Percentiles rank a stretch among this genome's conserved stretches.
These are phyloP conservation scores for Suillus luteus DNA, from an alignment of 768 basidiomycete genomes.

Conservation along the genomic window DNA sequence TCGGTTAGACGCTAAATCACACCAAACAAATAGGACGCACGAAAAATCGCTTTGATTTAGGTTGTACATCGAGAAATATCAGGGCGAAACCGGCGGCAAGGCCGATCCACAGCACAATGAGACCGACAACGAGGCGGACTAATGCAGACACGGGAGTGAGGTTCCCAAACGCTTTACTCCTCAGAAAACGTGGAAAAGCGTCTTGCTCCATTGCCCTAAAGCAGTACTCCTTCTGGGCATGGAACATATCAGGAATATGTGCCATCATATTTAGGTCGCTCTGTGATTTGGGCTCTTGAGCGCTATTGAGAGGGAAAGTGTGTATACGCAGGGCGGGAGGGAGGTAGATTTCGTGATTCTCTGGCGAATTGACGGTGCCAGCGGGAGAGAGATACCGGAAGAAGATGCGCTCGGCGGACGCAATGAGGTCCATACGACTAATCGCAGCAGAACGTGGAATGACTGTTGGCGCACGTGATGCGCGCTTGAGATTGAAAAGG, in stretches of 20 bases:
- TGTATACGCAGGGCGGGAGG: conserved; percentile 91
- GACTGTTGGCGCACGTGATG: conserved; percentile 89
- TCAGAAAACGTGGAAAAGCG: conserved; percentile 90
- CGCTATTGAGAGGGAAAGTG: conserved; percentile 80
- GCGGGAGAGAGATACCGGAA: conserved; percentile 89
- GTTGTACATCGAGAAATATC: conserved; percentile 90
- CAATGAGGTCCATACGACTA: conserved; percentile 84
- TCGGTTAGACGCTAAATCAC: conserved; percentile 6
- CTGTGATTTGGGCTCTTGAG: conserved; percentile 68
- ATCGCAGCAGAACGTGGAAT: conserved; percentile 93
- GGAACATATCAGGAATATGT: conserved; percentile 94
- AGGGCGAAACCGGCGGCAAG: conserved; percentile 88
- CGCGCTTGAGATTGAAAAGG: conserved; percentile 73
- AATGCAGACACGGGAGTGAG: conserved; percentile 89
- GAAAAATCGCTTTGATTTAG: conserved; percentile 92
- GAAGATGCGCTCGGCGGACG: conserved; percentile 95
- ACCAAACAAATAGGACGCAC: conserved; percentile 53
- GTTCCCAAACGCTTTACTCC: conserved; percentile 98
- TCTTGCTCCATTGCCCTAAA: conserved; percentile 97
- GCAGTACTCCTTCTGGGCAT: conserved; percentile 95
- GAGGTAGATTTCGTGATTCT: conserved; percentile 98
- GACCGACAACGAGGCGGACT: conserved; percentile 80
- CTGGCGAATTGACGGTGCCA: conserved; percentile 72
- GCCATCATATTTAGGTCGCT: conserved; percentile 77
- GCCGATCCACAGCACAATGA: conserved; percentile 94